Conservation (phyloP, 345 rosid species). For the Mallotus nudiflorus region DNA sequence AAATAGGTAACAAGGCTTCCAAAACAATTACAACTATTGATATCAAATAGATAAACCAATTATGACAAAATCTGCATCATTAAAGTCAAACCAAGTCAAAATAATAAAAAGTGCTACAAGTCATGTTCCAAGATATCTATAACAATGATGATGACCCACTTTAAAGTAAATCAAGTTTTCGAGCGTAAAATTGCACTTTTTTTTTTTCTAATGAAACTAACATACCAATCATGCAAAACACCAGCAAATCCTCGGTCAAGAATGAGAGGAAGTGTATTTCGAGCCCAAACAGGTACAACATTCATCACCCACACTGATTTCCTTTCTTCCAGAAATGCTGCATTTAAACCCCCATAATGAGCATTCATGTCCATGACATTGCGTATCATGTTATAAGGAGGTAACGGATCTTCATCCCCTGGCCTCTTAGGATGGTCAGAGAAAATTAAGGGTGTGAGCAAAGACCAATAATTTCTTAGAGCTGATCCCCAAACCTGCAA, state of each 20-base stretch:
- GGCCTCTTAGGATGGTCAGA: conserved; percentile 99
- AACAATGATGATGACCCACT: neutral
- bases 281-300: conserved; percentile 79
- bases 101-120: neutral
- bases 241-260: conserved; percentile 89
- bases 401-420: conserved; percentile 96
- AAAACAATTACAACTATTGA: neutral
- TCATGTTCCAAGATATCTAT: neutral
- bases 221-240: conserved; percentile 90
- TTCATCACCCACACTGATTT: conserved; percentile 96
- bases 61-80: neutral
- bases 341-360: conserved; percentile 78
- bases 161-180: conserved; percentile 3
- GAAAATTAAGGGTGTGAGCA: conserved; percentile 91
- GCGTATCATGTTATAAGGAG: conserved; percentile 95
- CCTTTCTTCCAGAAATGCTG: conserved; percentile 68
- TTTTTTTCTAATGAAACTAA: neutral
- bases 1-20: neutral
- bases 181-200: neutral
- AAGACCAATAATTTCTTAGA: conserved; percentile 86
- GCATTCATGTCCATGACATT: conserved; percentile 99
- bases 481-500: conserved; percentile 70
- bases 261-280: conserved; percentile 78
- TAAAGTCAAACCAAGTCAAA: too few relatives aligned
- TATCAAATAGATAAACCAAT: neutral